phyloP scores from a whole-genome alignment of 192 early-diverging fungal genomes.

The Allomyces macrogynus region DNA sequence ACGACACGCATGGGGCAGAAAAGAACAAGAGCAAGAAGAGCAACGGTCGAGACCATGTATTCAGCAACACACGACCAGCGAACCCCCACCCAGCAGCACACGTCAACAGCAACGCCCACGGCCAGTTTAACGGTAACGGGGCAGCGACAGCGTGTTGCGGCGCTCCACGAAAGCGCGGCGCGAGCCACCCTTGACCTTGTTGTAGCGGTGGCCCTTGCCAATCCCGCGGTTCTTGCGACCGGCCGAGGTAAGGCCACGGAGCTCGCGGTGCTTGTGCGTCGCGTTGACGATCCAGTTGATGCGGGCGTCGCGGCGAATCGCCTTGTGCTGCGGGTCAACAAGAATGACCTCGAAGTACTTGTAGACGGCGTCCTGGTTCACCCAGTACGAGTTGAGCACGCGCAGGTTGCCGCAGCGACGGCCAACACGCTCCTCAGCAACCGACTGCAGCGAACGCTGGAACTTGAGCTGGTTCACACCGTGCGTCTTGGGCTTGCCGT shows the following conservation, averaged over 20 bases:
- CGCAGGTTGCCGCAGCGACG: constrained; percentile 92
- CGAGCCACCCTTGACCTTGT: constrained; percentile 92
- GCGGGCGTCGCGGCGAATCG: constrained; percentile 93
- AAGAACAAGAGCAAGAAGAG: too few relatives aligned
- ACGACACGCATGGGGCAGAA: too few relatives aligned
- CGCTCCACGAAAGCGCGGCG: constrained; percentile 82
- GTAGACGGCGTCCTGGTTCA: constrained; percentile 98
- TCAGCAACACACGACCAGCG: too few relatives aligned
- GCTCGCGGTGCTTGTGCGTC: constrained; percentile 97
- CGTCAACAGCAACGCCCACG: too few relatives aligned
- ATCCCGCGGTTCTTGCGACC: constrained; percentile 95
- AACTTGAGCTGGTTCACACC: constrained; percentile 99
- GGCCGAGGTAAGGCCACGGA: constrained; percentile 88
- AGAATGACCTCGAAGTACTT: constrained; percentile 99
- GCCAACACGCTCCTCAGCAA: constrained; percentile 95
- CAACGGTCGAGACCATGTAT: too few relatives aligned
- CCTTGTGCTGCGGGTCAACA: constrained; percentile 94
- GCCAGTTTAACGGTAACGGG: constrained; percentile 64
- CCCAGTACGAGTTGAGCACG: constrained; percentile 99
- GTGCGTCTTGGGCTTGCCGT: constrained; percentile 94
- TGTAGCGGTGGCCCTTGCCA: constrained; percentile 88
- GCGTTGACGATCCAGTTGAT: constrained; percentile 99
- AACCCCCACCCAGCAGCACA: too few relatives aligned
- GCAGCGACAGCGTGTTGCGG: constrained; percentile 88
- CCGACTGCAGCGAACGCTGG: constrained; percentile 80